Evolutionary conservation across 352 stramenopile species (phyloP).

Genomic region (Globisporangium parvum): DNA sequence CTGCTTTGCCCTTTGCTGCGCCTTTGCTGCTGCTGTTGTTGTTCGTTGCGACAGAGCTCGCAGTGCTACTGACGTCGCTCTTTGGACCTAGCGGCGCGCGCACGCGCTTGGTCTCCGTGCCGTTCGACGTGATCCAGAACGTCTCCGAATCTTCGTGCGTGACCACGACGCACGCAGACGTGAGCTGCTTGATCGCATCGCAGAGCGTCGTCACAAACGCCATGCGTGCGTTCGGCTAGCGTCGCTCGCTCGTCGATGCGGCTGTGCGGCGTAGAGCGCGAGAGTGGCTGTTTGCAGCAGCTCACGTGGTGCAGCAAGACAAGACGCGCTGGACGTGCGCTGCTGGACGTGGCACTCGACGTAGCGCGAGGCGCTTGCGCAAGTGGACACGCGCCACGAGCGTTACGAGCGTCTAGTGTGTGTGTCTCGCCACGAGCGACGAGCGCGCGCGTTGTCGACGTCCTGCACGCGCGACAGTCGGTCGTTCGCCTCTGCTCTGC

Average conservation of each 20-base stretch:
- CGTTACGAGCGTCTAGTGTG: too few species aligned
- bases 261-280: too few species aligned
- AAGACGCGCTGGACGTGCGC: too few species aligned
- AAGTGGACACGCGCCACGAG: too few species aligned
- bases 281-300: too few species aligned
- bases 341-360: too few species aligned
- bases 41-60: background rate
- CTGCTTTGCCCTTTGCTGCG: background rate
- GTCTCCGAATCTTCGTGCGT: slow-evolving; percentile 25
- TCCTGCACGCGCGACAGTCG: too few species aligned
- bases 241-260: background rate
- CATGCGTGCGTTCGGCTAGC: background rate
- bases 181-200: slow-evolving; percentile 32
- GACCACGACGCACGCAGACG: slow-evolving; percentile 23
- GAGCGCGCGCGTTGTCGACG: too few species aligned
- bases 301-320: too few species aligned
- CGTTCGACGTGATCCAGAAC: slow-evolving; percentile 18
- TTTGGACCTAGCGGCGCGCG: background rate
- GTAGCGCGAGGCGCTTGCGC: too few species aligned
- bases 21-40: background rate
- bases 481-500: too few species aligned
- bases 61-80: slow-evolving; percentile 5
- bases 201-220: slow-evolving; percentile 33
- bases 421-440: too few species aligned
- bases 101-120: slow-evolving; percentile 25